phyloP scores from a whole-genome alignment of 345 rosid genomes.

The Citrus inodora region DNA sequence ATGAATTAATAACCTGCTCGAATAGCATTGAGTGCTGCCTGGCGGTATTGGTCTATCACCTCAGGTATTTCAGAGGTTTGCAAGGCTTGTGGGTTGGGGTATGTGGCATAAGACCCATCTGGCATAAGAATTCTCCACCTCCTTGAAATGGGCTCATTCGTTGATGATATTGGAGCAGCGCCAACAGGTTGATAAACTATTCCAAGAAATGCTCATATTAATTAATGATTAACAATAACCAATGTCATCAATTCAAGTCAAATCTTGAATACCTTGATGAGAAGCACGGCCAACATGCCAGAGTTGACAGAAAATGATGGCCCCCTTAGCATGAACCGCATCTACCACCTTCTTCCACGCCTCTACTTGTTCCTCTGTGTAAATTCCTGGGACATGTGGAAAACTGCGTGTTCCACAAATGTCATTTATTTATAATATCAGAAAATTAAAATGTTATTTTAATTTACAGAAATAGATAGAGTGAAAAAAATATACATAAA shows the following conservation, averaged over 20 bases:
- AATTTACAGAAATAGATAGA: too few relatives aligned
- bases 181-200: slow-evolving; percentile 77
- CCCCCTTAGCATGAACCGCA: slow-evolving; percentile 76
- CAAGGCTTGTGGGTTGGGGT: slow-evolving; percentile 48
- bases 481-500: too few relatives aligned
- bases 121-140: slow-evolving; percentile 72
- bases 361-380: slow-evolving; percentile 67
- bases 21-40: slow-evolving; percentile 63
- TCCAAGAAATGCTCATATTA: background rate
- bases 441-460: background rate
- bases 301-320: slow-evolving; percentile 77
- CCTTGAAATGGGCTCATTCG: slow-evolving; percentile 48
- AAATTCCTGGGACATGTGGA: slow-evolving; percentile 90
- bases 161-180: slow-evolving; percentile 71
- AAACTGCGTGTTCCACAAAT: slow-evolving; percentile 40
- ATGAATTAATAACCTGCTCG: slow-evolving; percentile 47
- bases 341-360: slow-evolving; percentile 82
- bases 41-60: slow-evolving; percentile 55
- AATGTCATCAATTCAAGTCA: background rate
- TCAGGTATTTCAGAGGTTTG: slow-evolving; percentile 44
- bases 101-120: slow-evolving; percentile 47
- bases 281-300: slow-evolving; percentile 98
- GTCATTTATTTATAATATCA: background rate
- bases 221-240: background rate
- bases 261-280: slow-evolving; percentile 36